Conservation (phyloP, 495 filamentous ascomycete species). For the Cladorrhinum samala region DNA sequence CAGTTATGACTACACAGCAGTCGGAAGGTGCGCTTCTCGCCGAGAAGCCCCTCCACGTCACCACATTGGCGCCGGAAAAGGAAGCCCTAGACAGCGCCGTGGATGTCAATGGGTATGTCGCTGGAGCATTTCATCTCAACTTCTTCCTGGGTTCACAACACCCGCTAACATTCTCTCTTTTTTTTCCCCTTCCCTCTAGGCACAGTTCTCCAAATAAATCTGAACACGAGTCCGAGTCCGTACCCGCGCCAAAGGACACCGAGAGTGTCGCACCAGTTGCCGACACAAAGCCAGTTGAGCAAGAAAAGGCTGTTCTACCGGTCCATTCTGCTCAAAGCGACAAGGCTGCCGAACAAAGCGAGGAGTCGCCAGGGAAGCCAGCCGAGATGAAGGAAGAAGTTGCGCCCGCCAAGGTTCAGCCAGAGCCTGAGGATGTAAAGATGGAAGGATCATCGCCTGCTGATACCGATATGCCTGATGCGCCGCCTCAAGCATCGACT, state of each 20-base stretch:
- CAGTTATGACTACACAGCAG: slow-evolving; percentile 50
- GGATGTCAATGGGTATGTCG: slow-evolving; percentile 29
- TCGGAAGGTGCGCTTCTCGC: slow-evolving; percentile 40
- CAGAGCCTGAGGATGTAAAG: slow-evolving; percentile 15
- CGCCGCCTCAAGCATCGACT: slow-evolving; percentile 9
- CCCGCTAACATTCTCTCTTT: not conserved
- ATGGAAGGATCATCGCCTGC: slow-evolving; percentile 6
- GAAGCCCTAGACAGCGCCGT: slow-evolving; percentile 26
- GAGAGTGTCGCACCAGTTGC: not conserved
- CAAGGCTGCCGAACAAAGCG: not conserved
- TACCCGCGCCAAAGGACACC: slow-evolving; percentile 2
- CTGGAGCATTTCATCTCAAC: not conserved
- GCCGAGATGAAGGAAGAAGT: slow-evolving; percentile 9
- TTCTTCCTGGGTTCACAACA: not conserved
- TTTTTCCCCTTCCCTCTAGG: slow-evolving; percentile 4
- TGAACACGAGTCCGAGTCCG: slow-evolving; percentile 1
- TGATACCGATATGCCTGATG: slow-evolving; percentile 32
- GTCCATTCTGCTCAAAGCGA: slow-evolving; percentile 12
- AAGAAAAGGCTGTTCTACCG: slow-evolving; percentile 15
- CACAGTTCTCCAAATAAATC: slow-evolving; percentile 8
- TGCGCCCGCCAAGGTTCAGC: slow-evolving; percentile 9
- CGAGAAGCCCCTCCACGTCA: slow-evolving; percentile 43
- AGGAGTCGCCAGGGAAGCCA: not conserved
- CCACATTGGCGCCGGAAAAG: slow-evolving; percentile 38
- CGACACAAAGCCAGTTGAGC: not conserved